Base-by-base conservation (phyloP, 2,329 filamentous ascomycete species). In the Xylaria sp. region DNA sequence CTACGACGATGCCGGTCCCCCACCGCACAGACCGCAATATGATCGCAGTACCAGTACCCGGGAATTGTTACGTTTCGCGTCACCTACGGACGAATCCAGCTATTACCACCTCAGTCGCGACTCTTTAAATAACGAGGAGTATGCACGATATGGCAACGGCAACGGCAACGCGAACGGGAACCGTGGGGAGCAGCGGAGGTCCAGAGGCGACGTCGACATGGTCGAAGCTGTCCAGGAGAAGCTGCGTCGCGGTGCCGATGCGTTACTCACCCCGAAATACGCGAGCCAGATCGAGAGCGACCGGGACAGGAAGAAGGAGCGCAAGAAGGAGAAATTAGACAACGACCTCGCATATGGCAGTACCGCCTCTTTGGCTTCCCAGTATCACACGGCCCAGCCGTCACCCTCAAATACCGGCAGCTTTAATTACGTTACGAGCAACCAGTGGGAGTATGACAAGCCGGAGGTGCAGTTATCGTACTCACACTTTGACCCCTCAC, bases 281-380 rank as follows among this genome's bases (percentile, higher is more conserved):
- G 61, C 62, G 8, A 58, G 63, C 48, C 60, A 70, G 48, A 64
- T 64, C 7, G 68, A 71, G 44, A 62, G 60, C 11, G 71, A 72
- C 47, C 67, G 69, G 48, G 69, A 70, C 52, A 62, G 61, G 40
- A 70, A 64, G 45, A 72, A 69, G 50, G 62, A 65, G 52, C 63
- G 66, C 21, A 72, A 69, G 53, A 71, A 69, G 56, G 67, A 69
- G 47, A 66, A 53, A 22, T 47, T 68, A n/a, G 76, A 79, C 24
- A 77, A 80, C 3, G 76, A 80, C 52, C 69, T 84, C 8, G 79
- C 79, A 2, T 84, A 84, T 56, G 81, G 81, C 24, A 70, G 63
- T 57, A 54, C 54, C 34, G 44, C 62, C 18, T 52, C 57, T 37
- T 29, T 52, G 44, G 47, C 57, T 50, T 48, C 47, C 26, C 59